Evolutionary conservation across 2,329 filamentous ascomycete species (phyloP).

Genomic region (Colletotrichum abscissum): DNA sequence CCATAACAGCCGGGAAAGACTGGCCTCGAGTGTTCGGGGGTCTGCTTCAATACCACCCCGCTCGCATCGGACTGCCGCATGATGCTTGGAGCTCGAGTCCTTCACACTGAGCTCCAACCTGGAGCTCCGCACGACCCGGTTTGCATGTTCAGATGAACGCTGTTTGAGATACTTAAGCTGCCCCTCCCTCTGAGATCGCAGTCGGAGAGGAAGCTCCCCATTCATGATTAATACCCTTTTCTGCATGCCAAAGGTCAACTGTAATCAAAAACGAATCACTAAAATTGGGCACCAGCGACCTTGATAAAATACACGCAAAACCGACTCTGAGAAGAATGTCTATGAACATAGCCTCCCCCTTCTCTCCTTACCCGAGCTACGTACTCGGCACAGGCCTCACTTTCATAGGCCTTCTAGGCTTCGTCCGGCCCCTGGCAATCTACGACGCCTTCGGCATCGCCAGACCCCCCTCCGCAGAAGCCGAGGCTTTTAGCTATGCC

Average conservation of each 20-base stretch:
- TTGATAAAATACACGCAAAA: not conserved
- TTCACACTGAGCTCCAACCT: not conserved
- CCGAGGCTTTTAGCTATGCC: slow-evolving; percentile 22
- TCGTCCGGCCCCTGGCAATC: slow-evolving; percentile 28
- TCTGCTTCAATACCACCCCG: not conserved
- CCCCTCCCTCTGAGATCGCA: not conserved
- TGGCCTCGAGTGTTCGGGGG: not conserved
- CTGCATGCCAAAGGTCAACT: too few species aligned
- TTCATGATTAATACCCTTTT: not conserved
- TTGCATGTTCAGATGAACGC: slow-evolving; percentile 23
- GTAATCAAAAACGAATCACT: too few species aligned
- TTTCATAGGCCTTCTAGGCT: slow-evolving; percentile 33
- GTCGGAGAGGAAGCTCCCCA: not conserved
- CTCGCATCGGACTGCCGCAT: slow-evolving; percentile 27
- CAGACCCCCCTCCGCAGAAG: not conserved
- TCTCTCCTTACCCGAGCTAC: slow-evolving; percentile 34
- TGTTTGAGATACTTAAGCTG: slow-evolving; percentile 8
- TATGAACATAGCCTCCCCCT: slow-evolving; percentile 11
- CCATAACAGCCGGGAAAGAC: not conserved
- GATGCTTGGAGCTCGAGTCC: slow-evolving; percentile 15
- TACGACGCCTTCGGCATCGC: slow-evolving; percentile 28
- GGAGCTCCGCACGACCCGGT: slow-evolving; percentile 5
- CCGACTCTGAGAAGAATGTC: not conserved
- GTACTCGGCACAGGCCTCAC: slow-evolving; percentile 41
- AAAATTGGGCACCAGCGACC: not conserved